Evolutionary conservation across 345 rosid genomes (phyloP).

Genomic region (Rhodamnia rubescens): DNA sequence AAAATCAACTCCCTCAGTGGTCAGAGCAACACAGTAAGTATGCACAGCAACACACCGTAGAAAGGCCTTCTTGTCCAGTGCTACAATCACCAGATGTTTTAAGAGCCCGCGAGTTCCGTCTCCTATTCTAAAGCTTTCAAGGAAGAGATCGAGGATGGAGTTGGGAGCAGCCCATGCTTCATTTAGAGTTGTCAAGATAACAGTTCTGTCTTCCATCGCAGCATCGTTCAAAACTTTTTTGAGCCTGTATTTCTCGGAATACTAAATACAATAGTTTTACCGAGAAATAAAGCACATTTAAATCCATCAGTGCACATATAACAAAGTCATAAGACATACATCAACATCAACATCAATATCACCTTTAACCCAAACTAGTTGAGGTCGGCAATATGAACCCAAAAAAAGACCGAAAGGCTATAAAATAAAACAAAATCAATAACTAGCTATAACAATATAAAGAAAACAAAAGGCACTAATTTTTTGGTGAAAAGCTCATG

Average conservation of each 20-base stretch:
- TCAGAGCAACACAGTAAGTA: constrained; percentile 55
- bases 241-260: constrained; percentile 31
- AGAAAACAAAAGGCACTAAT: not conserved
- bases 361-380: no score
- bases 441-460: no score
- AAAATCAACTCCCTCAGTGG: constrained; percentile 64
- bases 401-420: no score
- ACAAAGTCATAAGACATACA: not conserved
- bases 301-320: not conserved
- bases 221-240: constrained; percentile 48
- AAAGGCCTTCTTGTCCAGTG: constrained; percentile 61
- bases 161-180: constrained; percentile 78
- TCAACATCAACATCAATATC: no score
- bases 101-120: constrained; percentile 44
- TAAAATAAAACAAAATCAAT: no score
- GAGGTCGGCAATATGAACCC: no score
- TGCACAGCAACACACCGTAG: constrained; percentile 45
- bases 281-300: not conserved
- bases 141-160: constrained; percentile 60
- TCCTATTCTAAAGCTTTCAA: constrained; percentile 66
- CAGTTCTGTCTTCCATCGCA: constrained; percentile 46
- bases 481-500: not conserved
- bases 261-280: constrained; percentile 1
- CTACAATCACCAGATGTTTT: constrained; percentile 64
- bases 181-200: constrained; percentile 70